These are phyloP conservation scores for Lipomyces yamadae DNA, from an alignment of 805 yeast genomes.

Conservation along the genomic window DNA sequence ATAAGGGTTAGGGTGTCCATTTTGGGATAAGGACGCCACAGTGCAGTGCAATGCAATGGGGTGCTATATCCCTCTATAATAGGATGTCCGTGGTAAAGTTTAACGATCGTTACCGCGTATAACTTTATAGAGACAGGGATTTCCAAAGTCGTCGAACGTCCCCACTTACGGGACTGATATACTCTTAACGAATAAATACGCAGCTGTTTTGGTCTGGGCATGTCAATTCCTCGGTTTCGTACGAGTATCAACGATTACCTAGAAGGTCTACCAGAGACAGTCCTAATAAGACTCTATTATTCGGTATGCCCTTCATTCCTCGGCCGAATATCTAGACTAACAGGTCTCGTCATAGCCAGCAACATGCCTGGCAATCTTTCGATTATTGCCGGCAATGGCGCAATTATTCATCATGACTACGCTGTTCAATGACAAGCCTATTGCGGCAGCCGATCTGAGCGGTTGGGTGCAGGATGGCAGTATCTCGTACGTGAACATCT, in stretches of 20 bases:
- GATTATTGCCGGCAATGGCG: constrained; percentile 86
- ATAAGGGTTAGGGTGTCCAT: too few species aligned
- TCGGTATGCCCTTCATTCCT: constrained; percentile 46
- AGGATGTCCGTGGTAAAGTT: too few species aligned
- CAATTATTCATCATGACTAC: constrained; percentile 86
- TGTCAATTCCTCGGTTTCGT: constrained; percentile 37
- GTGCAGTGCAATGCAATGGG: too few species aligned
- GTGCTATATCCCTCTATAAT: too few species aligned
- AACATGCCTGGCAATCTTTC: constrained; percentile 89
- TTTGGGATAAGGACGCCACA: too few species aligned
- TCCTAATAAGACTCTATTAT: constrained; percentile 80
- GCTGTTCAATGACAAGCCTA: constrained; percentile 78
- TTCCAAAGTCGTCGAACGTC: too few species aligned
- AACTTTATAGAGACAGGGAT: too few species aligned
- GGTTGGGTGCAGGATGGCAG: constrained; percentile 73
- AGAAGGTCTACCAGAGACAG: constrained; percentile 84
- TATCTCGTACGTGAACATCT: constrained; percentile 45
- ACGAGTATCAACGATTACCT: constrained; percentile 67
- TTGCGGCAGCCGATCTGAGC: constrained; percentile 68
- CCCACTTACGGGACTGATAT: too few species aligned
- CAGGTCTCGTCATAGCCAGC: constrained; percentile 60
- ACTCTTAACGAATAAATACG: too few species aligned
- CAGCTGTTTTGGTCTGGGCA: constrained; percentile 4
- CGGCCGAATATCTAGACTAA: too few species aligned
- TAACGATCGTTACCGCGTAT: too few species aligned